Base-by-base conservation (phyloP, 495 filamentous ascomycete species). In the Penicillium salamii region DNA sequence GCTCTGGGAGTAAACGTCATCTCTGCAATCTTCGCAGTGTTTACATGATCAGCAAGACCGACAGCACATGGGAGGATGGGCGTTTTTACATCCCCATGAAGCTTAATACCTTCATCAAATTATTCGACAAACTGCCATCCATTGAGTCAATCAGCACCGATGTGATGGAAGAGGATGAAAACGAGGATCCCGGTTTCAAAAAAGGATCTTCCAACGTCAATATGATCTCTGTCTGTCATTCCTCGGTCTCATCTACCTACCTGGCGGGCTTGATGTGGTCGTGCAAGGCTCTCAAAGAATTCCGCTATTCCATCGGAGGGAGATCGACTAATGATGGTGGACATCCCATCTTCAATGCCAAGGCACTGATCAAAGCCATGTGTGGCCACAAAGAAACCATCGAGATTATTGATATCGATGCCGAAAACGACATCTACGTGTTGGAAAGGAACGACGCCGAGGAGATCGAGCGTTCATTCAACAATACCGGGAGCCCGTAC, bases 401-500 rank as follows among this genome's bases (percentile, higher is more conserved):
- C 14, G 59, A 67, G 20, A 34, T 53, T 1, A 48, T 69, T 2
- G 52, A 69, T 39, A 19, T 69, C 1, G 61, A 67, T 41, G 34
- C 52, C 7, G 59, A 62, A 26, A 5, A 35, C n/a, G 15, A 19
- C 26, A 37, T 46, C 24, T 11, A 45, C 24, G 41, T 41, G 1
- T 37, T 29, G 17, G 23, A 26, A 8, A 13, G 49, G 3, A 2
- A 26, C 13, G 11, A 49, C 1, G 39, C 44, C 2, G 44, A 53
- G 17, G 23, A 23, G 3, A 46, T 12, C 6, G 24, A 35, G 23
- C 32, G 7, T 6, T 3, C 17, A 4, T 12, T 38, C 11, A 7
- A 38, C 1, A 0, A 34, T 20, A 4, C 37, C 13, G 34, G 44
- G 15, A 9, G n/a, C 13, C 44, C 44, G 9, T 29, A 13, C 29